Evolutionary conservation across 306 rosid genomes (phyloP), one percentile per base, ranked within the genome.

Genomic region (Purshia tridentata): DNA sequence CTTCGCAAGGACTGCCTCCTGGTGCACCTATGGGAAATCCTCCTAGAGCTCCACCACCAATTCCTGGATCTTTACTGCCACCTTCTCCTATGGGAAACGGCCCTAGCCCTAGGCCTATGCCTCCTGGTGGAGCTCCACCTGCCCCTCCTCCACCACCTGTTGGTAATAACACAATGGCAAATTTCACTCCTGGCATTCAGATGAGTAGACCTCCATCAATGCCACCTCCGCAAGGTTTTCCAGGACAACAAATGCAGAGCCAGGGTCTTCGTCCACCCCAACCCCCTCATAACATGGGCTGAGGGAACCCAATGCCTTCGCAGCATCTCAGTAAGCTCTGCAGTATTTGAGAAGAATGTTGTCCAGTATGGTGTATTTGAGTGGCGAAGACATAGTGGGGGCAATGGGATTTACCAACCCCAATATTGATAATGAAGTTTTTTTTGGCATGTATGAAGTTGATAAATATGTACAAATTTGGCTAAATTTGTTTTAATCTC

Each of bases 191-290:
- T 72, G 93, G 96, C 51, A 0, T 52, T 8, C 86, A 78, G 71
- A n/a, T 78, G 80, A 78, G 78, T 74, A 82, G 92, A 50, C 96
- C 90, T 79, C 96, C 84, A 29, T 72, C 84, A 22, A 81, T 88
- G 97, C 90, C 97, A 9, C 91, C 96, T 13, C 88, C 90, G 10
- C 89, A 87, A 86, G 97, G 91, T 73, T 89, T 91, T 69, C 90
- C 82, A 9, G 55, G 78, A 40, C 96, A 87, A 59, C 93, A 81
- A 60, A 78, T 82, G 86, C 89, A 77, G 64, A 76, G 78, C 47
- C 87, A 82, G 52, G 85, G 87, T 68, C 35, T 72, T 64, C 91
- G 77, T 49, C 87, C 86, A 35, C 92, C 84, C 3, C 96, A 91
- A 0, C 96, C 92, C 0, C 90, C 96, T 40, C 87, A 89, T 76